Evolutionary conservation across 1,284 basidiomycete genomes (phyloP), one percentile per base, ranked within the genome.

Genomic region (Rugiboletus extremiorientalis): DNA sequence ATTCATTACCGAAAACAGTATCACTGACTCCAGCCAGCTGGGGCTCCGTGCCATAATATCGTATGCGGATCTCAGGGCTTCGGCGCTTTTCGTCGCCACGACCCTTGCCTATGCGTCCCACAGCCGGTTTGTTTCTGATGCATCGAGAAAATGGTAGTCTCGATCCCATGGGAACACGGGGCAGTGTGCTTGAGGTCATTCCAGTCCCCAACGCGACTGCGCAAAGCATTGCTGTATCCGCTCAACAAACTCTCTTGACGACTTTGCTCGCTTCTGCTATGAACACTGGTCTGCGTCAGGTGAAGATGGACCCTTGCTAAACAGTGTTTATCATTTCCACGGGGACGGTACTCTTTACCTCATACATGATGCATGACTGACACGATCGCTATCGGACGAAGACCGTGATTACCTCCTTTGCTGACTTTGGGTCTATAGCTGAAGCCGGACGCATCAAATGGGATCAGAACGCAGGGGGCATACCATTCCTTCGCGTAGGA

Each of bases 281-380:
- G 63, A 67, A 65, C 55, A 43, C 67, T 60, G 60, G 60, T 37
- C 56, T 65, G 41, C 63, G 65, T 25, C 56, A 51, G 27, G 56
- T 65, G 11, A 46, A 54, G 46, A 46, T 58, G 9, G 41, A 46
- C 16, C 41, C 49, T 20, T 63, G 52, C 1, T 57, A 65, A n/a
- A 56, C 65, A 1, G 31, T 56, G 55, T 60, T 65, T 27, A 57
- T 67, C 34, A 65, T 63, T 20, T 54, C 65, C 2, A 43, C 63
- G 4, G 60, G 63, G 3, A 60, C 55, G 0, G 48, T 65, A 4
- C 63, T 65, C 50, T 66, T 65, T 23, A 60, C 56, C 1, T 59
- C 53, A 1, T 22, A 54, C n/a, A 30, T 22, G 23, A 55, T 25
- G 22, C 20, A 15, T 11, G 52, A 63, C 52, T 45, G 8, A 4